Base-by-base conservation (phyloP, 306 rosid species). In the Malus orientalis region DNA sequence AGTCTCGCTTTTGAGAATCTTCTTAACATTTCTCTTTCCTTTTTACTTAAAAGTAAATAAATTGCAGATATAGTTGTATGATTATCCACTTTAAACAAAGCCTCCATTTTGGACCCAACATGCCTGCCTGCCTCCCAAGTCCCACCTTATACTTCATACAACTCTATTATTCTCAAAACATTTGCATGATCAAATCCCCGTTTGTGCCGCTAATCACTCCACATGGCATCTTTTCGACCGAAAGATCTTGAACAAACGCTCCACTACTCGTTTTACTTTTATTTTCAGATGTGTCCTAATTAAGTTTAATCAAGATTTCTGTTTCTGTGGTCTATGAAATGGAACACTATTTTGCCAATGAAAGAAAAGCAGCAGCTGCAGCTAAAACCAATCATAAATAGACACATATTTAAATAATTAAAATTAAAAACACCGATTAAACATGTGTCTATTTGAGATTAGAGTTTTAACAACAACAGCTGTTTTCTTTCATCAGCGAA, bases 21-120 rank as follows among this genome's bases (percentile, higher is more conserved):
- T 38, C 2, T 38, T 7, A 8, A 38, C 42, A 38, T 6, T 38
- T 2, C 42, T 38, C 2, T 38, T 38, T 38, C 1, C 9, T 38
- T 38, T 36, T 38, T 7, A 38, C 9, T 38, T 38, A 8, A 7
- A 38, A 38, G 42, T 38, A 38, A 38, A 38, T 38, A 38, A 38
- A 38, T 38, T 38, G 42, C 42, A 38, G 42, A 38, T 38, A 38
- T 38, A 38, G 6, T 49, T 14, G 55, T 3, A 19, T 88, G 87
- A 89, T 87, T 82, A 68, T 67, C 68, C 82, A 82, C 98, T 88
- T 89, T 91, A 86, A 89, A 85, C 91, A 88, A 82, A 89, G 90
- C 91, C 91, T 81, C 89, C 92, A 80, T 76, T 67, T 87, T 91
- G 91, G 96, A 87, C 92, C 93, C 96, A 86, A 88, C 82, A 73